These are phyloP conservation scores for Powellomyces hirtus DNA, from an alignment of 192 early-diverging fungal genomes.

Conservation along the genomic window DNA sequence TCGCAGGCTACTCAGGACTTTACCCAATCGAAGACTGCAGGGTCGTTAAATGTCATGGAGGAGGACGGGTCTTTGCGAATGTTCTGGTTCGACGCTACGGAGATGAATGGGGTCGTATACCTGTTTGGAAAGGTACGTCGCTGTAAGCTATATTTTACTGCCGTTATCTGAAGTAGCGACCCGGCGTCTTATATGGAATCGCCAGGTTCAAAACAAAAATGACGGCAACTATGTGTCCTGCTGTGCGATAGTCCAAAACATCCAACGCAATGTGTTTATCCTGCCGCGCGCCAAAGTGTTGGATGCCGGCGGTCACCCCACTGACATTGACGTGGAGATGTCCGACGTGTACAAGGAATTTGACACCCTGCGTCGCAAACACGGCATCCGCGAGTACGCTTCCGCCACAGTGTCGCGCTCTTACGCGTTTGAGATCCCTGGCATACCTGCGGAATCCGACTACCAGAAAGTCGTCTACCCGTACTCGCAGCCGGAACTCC, in stretches of 20 bases:
- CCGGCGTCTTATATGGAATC: neutral
- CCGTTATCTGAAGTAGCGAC: neutral
- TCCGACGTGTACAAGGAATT: constrained; percentile 76
- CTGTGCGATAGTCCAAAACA: constrained; percentile 72
- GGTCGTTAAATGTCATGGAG: constrained; percentile 29
- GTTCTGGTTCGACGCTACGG: constrained; percentile 93
- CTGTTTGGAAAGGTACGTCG: constrained; percentile 83
- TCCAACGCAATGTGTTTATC: constrained; percentile 87
- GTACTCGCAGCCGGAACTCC: constrained; percentile 58
- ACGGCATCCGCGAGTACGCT: constrained; percentile 56
- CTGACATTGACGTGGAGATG: constrained; percentile 59
- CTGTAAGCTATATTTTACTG: neutral
- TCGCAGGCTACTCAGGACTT: neutral
- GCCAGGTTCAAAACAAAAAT: constrained; percentile 52
- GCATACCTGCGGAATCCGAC: constrained; percentile 72
- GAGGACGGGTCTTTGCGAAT: constrained; percentile 61
- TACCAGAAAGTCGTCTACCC: constrained; percentile 88
- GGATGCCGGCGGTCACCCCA: constrained; percentile 54
- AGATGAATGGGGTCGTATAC: constrained; percentile 79
- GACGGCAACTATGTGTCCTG: constrained; percentile 71
- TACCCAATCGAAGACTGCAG: neutral
- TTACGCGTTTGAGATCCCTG: constrained; percentile 90
- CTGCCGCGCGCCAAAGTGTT: constrained; percentile 68
- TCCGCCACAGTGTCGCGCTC: constrained; percentile 70
- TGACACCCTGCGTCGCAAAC: constrained; percentile 50